Evolutionary conservation across 208 protist genomes (phyloP).

Genomic region (Crithidia brevicula): DNA sequence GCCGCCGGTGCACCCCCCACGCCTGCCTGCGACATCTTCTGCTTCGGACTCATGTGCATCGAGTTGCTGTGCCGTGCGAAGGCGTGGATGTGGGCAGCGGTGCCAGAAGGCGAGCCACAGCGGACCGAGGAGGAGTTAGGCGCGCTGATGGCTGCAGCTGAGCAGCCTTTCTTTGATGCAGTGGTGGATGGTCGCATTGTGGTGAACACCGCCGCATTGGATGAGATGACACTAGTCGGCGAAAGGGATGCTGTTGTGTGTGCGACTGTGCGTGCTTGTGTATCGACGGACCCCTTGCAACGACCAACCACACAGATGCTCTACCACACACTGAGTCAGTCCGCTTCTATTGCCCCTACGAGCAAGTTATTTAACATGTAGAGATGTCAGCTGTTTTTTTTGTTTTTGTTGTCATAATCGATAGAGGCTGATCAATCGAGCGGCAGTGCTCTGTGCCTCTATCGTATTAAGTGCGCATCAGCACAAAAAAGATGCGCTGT

Average conservation of each 20-base stretch:
- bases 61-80: constrained; percentile 42
- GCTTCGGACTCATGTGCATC: constrained; percentile 59
- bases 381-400: too few species aligned
- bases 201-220: neutral
- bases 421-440: too few species aligned
- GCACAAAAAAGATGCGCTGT: neutral
- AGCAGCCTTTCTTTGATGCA: constrained; percentile 13
- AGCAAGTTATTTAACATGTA: too few species aligned
- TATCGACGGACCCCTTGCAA: too few species aligned
- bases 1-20: constrained; percentile 41
- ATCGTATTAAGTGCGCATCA: neutral
- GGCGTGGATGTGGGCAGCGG: constrained; percentile 27
- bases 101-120: neutral
- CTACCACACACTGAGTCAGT: too few species aligned
- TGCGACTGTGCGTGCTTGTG: too few species aligned
- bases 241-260: neutral
- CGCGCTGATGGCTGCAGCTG: constrained; percentile 4
- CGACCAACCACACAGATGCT: too few species aligned
- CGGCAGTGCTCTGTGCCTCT: neutral
- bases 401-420: too few species aligned
- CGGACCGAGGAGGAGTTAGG: constrained; percentile 1
- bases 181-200: constrained; percentile 7
- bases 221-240: neutral
- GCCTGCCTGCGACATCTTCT: constrained; percentile 67
- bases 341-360: too few species aligned